Percentiles rank a stretch among this genome's conserved stretches.
Evolutionary conservation across 176 grass and related monocot genomes (phyloP).

Genomic region (Calamus simplicifolius): DNA sequence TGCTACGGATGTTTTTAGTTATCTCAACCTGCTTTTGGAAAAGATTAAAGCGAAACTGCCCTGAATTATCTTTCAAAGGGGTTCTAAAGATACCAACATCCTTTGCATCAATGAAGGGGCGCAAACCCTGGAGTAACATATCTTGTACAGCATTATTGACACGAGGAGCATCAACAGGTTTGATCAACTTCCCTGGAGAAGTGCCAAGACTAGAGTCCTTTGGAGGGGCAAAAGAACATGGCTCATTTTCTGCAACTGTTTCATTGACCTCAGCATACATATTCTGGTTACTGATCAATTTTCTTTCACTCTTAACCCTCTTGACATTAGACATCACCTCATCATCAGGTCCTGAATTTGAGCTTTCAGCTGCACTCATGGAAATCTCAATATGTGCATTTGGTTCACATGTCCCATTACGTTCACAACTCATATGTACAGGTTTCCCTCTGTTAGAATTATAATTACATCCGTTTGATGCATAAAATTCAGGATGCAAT

Average conservation of each 20-base stretch:
- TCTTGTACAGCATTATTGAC: conserved; percentile 52
- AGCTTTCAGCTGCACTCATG: conserved; percentile 74
- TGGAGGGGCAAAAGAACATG: conserved; percentile 27
- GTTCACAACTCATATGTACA: conserved; percentile 26
- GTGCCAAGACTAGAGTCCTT: conserved; percentile 11
- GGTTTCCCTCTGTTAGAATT: conserved; percentile 21
- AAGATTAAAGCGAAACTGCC: conserved; percentile 42
- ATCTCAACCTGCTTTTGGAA: conserved; percentile 54
- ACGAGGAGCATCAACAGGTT: conserved; percentile 24
- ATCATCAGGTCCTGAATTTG: conserved; percentile 58
- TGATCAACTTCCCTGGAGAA: conserved; percentile 19
- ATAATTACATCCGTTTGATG: conserved; percentile 29
- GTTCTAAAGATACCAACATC: conserved; percentile 64
- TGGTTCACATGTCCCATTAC: conserved; percentile 26
- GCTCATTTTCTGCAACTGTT: conserved; percentile 64
- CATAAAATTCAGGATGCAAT: conserved; percentile 24
- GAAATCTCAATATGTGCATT: conserved; percentile 27
- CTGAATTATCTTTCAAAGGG: conserved; percentile 42
- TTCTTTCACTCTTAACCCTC: conserved; percentile 35
- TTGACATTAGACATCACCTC: conserved; percentile 39
- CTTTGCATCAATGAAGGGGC: conserved; percentile 42
- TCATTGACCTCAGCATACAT: conserved; percentile 27
- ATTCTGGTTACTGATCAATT: not conserved
- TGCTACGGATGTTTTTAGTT: conserved; percentile 43
- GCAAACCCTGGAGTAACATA: conserved; percentile 63